Percentiles rank a stretch among this genome's conserved stretches.
Evolutionary conservation across 305 asterid species (phyloP).

Genomic region (Fraxinus velutina): DNA sequence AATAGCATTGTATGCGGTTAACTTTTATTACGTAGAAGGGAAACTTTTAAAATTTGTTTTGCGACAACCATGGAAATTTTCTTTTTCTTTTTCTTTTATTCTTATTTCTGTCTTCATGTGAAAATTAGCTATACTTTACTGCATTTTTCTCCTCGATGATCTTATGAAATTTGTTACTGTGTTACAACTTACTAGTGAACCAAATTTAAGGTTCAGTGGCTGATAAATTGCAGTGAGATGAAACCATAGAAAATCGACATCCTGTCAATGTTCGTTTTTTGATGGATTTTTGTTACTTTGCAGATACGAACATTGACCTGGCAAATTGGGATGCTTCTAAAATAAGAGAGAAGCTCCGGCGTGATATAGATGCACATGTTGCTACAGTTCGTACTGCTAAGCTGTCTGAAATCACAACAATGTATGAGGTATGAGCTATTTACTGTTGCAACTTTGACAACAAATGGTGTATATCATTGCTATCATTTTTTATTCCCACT

Average conservation of each 20-base stretch:
- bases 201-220: slow-evolving; percentile 8
- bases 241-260: slow-evolving; percentile 9
- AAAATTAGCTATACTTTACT: slow-evolving; percentile 12
- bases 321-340: slow-evolving; percentile 87
- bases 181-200: slow-evolving; percentile 3
- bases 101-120: neutral
- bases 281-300: slow-evolving; percentile 26
- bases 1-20: slow-evolving; percentile 9
- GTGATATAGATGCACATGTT: slow-evolving; percentile 89
- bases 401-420: slow-evolving; percentile 61
- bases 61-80: neutral
- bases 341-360: slow-evolving; percentile 83
- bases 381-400: slow-evolving; percentile 64
- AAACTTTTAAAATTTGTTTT: slow-evolving; percentile 8
- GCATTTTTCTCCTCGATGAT: slow-evolving; percentile 18
- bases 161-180: neutral
- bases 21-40: slow-evolving; percentile 11
- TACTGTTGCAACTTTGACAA: neutral
- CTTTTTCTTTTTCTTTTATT: neutral
- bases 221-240: slow-evolving; percentile 13
- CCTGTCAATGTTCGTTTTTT: slow-evolving; percentile 5
- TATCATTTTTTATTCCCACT: neutral
- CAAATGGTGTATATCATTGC: neutral
- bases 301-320: slow-evolving; percentile 73
- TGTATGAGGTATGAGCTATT: slow-evolving; percentile 64